A percentile compares a stretch with the other conserved stretches of the same genome.
phyloP scores from a whole-genome alignment of 192 early-diverging fungal genomes.

The Mortierella alpina region DNA sequence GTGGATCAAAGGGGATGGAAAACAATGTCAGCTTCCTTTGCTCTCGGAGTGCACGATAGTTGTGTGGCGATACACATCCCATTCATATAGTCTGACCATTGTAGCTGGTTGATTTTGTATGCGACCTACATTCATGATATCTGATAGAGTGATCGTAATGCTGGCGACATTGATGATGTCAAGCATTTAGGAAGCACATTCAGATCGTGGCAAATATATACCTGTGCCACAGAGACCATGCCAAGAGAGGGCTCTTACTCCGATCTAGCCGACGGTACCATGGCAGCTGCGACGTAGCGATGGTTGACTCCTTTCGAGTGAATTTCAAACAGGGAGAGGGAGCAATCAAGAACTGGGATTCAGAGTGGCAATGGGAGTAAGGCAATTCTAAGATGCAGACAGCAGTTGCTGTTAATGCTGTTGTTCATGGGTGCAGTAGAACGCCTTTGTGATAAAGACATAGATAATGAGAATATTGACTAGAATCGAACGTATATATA shows the following conservation, averaged over 20 bases:
- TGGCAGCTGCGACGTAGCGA: neutral
- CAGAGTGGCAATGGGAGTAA: no score
- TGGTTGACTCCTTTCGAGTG: no score
- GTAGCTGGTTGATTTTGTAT: slow-evolving; percentile 19
- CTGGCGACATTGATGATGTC: slow-evolving; percentile 28
- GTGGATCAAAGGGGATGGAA: neutral
- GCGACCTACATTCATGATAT: slow-evolving; percentile 19
- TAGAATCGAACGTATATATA: no score
- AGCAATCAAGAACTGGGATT: no score
- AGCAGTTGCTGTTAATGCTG: no score
- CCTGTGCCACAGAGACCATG: slow-evolving; percentile 31
- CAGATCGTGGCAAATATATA: neutral
- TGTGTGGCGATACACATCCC: no score
- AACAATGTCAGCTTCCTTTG: neutral
- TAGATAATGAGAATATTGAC: no score
- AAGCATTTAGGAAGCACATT: slow-evolving; percentile 16
- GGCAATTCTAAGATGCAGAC: no score
- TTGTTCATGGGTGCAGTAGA: no score
- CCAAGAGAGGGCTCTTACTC: slow-evolving; percentile 17
- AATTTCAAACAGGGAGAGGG: no score
- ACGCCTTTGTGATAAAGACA: no score
- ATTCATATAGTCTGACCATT: slow-evolving; percentile 15
- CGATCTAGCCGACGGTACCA: slow-evolving; percentile 25
- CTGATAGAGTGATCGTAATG: slow-evolving; percentile 26
- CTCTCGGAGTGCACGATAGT: no score